Evolutionary conservation across 2,329 filamentous ascomycete genomes (phyloP), one percentile per base, ranked within the genome.

Genomic region (Dactylellina haptotyla): DNA sequence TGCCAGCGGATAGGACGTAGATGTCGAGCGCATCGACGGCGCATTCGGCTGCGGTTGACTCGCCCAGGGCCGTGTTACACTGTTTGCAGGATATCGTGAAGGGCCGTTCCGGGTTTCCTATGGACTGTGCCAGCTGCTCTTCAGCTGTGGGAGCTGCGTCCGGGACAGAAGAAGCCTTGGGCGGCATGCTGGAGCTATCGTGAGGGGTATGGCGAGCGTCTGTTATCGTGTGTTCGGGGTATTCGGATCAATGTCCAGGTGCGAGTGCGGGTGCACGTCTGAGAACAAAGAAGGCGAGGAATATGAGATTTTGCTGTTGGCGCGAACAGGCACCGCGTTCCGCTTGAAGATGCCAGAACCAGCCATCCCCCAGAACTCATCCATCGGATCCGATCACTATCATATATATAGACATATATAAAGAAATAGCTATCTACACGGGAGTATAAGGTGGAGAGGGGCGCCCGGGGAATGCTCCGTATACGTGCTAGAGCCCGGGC

Each of bases 21-120:
- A 59, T n/a, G 10, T 64, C 51, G 4, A 39, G 12, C n/a, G 18
- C 34, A 1, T 58, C 30, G 18, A 64, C 14, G 32, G 32, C 48
- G 51, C 43, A 45, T 45, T 64, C 41, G 26, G 53, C 43, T 2
- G 16, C 20, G 1, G 45, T 2, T 0, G 58, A 64, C 18, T 59
- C 23, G 43, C 41, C 66, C 2, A 72, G n/a, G n/a, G 25, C 41
- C 12, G 45, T 26, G 20, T 23, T 25, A 23, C 51, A 53, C 12
- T 64, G 34, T 28, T 56, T 50, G 45, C 66, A 72, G 53, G 32
- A 14, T 14, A 71, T 20, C 16, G 46, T 46, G 51, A 58, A 64
- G 1, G 32, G 41, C 6, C 34, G 34, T 16, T 30, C 34, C 25
- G 34, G n/a, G n/a, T n/a, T n/a, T n/a, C n/a, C n/a, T 30, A 26